phyloP scores from a whole-genome alignment of 176 grass and related monocot species.

The Luzula sylvatica region DNA sequence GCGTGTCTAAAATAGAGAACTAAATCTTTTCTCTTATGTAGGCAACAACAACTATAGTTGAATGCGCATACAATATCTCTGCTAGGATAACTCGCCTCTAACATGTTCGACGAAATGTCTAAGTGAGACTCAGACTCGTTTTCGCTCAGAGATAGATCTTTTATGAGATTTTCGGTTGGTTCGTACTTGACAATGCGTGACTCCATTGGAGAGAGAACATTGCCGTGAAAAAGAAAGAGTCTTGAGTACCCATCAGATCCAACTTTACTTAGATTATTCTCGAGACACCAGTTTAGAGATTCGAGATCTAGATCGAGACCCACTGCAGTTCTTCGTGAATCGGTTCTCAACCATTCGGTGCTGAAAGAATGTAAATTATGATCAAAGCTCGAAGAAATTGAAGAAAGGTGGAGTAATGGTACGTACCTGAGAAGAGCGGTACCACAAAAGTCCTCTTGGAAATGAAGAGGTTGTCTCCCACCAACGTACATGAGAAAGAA shows the following conservation, averaged over 20 bases:
- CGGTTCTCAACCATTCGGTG: constrained; percentile 62
- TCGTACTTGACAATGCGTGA: constrained; percentile 36
- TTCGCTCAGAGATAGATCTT: constrained; percentile 29
- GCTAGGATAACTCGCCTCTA: constrained; percentile 31
- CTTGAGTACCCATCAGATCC: constrained; percentile 65
- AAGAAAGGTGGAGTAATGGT: too few species aligned
- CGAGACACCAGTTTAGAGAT: constrained; percentile 84
- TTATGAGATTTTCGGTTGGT: constrained; percentile 26
- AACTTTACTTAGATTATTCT: constrained; percentile 60
- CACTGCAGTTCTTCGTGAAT: constrained; percentile 56
- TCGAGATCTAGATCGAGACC: constrained; percentile 90
- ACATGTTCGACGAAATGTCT: constrained; percentile 29
- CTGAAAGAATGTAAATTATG: constrained; percentile 22
- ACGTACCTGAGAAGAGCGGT: constrained; percentile 76
- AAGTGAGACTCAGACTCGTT: constrained; percentile 15
- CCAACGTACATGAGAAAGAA: constrained; percentile 91
- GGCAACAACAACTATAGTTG: constrained; percentile 96
- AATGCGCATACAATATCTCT: constrained; percentile 98
- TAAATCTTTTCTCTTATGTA: constrained; percentile 69
- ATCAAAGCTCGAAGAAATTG: neutral
- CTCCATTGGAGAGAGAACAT: constrained; percentile 56
- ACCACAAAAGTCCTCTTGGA: constrained; percentile 94
- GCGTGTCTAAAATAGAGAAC: constrained; percentile 77
- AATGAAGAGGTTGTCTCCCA: constrained; percentile 52
- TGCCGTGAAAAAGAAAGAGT: constrained; percentile 76